Evolutionary conservation across 2,329 filamentous ascomycete species (phyloP), one percentile per base, ranked within the genome.

Genomic region (Exophiala bonariae): DNA sequence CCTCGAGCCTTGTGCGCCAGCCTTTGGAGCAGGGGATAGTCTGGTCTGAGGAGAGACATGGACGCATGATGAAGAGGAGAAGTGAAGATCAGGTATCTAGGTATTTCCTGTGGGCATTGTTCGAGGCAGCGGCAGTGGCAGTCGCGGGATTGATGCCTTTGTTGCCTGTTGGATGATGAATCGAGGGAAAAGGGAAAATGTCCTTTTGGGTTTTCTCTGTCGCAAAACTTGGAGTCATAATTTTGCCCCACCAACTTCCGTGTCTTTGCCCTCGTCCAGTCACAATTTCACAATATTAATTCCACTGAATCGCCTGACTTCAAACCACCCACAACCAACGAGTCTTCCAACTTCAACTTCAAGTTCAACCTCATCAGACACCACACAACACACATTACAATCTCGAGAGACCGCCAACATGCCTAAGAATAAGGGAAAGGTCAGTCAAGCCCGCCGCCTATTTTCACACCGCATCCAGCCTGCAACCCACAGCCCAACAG

Each of bases 381-480:
- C 14, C 23, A 4, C 34, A 45, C 5, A 17, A 45, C 2, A 31
- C 14, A 7, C 33, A 37, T 7, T 10, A 30, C 18, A 38, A 26
- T 31, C 26, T 5, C 44, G 40, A 44, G 16, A 41, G 28, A 26
- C 42, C 10, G 57, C 62, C 73, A 84, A 74, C 55, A 96, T 96
- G 91, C 91, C 91, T 67, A 96, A 96, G 89, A 96, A 96, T 74
- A 96, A 96, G 85, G 91, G 91, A 91, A 96, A 96, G 78, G 90
- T 95, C 79, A 68, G 80, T 65, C 50, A 13, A 19, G 53, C 49
- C 50, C 56, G 59, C 61, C 59, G 51, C 54, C 39, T 6, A 6
- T 6, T 26, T 6, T 11, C 49, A 33, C 32, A 47, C 33, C 22
- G 32, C 50, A 60, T 59, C 58, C 58, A 57, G 52, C 46, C 55